Conservation (phyloP, 106 monocot genomes). For the Hemerocallis citrina region DNA sequence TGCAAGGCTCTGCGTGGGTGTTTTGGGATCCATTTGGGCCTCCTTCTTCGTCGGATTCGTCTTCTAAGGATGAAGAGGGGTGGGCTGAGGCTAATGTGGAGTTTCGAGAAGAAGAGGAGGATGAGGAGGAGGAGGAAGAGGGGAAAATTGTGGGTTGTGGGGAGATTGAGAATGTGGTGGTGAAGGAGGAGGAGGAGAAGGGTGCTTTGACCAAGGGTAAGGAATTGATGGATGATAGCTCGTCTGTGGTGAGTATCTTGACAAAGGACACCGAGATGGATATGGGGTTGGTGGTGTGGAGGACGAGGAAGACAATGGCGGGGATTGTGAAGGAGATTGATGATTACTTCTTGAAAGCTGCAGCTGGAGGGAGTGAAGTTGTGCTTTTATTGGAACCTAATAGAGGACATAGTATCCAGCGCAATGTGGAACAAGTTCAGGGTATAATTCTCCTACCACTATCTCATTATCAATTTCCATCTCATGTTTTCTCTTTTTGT, state of each 20-base stretch:
- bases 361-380: slow-evolving; percentile 62
- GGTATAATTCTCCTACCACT: slow-evolving; percentile 10
- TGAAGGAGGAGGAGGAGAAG: slow-evolving; percentile 10
- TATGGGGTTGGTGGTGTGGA: slow-evolving; percentile 32
- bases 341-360: slow-evolving; percentile 91
- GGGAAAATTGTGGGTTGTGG: slow-evolving; percentile 1
- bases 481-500: background rate
- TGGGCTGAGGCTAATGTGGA: slow-evolving; percentile 59
- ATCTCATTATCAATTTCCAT: background rate
- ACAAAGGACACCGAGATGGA: slow-evolving; percentile 69
- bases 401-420: slow-evolving; percentile 12
- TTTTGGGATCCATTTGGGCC: slow-evolving; percentile 47
- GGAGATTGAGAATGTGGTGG: slow-evolving; percentile 9
- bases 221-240: slow-evolving; percentile 39
- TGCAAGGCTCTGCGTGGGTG: slow-evolving; percentile 28
- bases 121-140: slow-evolving; percentile 4
- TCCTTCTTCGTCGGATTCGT: slow-evolving; percentile 15
- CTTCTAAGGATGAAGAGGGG: slow-evolving; percentile 46
- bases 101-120: slow-evolving; percentile 39
- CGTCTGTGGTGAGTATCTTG: slow-evolving; percentile 39
- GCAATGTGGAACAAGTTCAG: slow-evolving; percentile 18
- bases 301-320: slow-evolving; percentile 57
- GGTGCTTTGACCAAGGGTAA: background rate
- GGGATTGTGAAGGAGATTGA: slow-evolving; percentile 77
- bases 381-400: slow-evolving; percentile 45